These are phyloP conservation scores for Colletotrichum melonis DNA, from an alignment of 2,329 filamentous ascomycete species.

Conservation along the genomic window DNA sequence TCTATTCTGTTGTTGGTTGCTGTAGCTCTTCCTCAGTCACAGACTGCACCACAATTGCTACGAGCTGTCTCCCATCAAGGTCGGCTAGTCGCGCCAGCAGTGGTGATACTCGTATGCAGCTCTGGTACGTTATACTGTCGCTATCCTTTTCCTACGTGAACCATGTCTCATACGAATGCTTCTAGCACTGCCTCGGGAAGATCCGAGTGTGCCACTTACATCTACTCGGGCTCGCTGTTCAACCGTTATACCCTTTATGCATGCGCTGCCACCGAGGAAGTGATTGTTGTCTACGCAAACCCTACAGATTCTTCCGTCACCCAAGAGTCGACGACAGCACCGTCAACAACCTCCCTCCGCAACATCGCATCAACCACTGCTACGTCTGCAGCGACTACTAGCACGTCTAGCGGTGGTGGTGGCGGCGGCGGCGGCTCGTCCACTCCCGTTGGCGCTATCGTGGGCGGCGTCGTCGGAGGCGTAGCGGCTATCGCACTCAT, in stretches of 20 bases:
- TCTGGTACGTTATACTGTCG: slow-evolving; percentile 42
- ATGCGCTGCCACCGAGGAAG: slow-evolving; percentile 41
- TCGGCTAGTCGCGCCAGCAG: slow-evolving; percentile 38
- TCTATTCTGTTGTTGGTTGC: slow-evolving; percentile 44
- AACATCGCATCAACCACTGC: neutral
- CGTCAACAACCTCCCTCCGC: neutral
- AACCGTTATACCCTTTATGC: slow-evolving; percentile 44
- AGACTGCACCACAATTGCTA: slow-evolving; percentile 35
- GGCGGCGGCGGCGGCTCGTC: slow-evolving; percentile 46
- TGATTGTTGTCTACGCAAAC: slow-evolving; percentile 39
- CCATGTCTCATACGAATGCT: neutral
- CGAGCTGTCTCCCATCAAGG: slow-evolving; percentile 43
- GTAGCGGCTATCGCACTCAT: slow-evolving; percentile 44
- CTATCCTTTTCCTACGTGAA: neutral
- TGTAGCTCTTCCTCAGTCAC: slow-evolving; percentile 42
- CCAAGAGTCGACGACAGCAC: neutral
- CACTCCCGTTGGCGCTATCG: slow-evolving; percentile 49
- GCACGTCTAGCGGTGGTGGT: slow-evolving; percentile 49
- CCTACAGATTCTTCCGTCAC: slow-evolving; percentile 26
- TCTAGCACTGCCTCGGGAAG: slow-evolving; percentile 38
- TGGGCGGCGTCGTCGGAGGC: slow-evolving; percentile 52
- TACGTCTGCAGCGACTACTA: slow-evolving; percentile 2
- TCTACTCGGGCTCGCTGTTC: slow-evolving; percentile 38
- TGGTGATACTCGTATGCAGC: slow-evolving; percentile 42
- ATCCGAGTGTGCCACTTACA: slow-evolving; percentile 45